Base-by-base conservation (phyloP, 2,329 filamentous ascomycete genomes). In the Phaeosphaeria sp. region DNA sequence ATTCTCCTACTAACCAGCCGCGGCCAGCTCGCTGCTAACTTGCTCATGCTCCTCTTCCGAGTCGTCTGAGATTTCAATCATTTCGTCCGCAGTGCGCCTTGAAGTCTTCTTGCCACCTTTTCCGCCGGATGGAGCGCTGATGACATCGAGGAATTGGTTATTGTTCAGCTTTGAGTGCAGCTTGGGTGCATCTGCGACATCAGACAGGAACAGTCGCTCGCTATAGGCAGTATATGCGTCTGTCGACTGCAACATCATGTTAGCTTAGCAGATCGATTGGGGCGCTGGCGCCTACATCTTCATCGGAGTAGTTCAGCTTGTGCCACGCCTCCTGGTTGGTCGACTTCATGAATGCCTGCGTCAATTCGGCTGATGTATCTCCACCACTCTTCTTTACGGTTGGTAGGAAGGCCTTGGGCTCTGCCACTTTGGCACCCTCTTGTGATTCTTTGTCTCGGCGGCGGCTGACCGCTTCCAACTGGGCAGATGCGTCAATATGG, bases 301-400 rank as follows among this genome's bases (percentile, higher is more conserved):
- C 92, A 73, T 96, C 91, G 51, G 90, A 84, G 81, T 93, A 97
- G 60, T 87, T 83, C 75, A 97, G 85, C 60, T 84, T 86, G 63
- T 87, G 85, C 95, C 95, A 99, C 55, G 84, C 81, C 74, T 99
- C 94, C 52, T 88, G 85, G 79, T 96, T 91, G 44, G 96, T 92
- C 46, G 84, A 80, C 66, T 90, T 87, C 63, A 98, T 85, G 27
- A 92, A 87, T 60, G 85, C 89, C 82, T 90, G 95, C 36, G 88
- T 93, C 65, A 90, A 86, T 22, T 86, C 87, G 13, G 87, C 83
- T 15, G 84, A 81, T 51, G 90, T 89, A 55, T 88, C 87, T 66
- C 90, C 87, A 47, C 87, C 86, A 1, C 87, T 86, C 39, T 88
- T 88, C 81, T 96, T 96, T 72, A 96, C 89, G 27, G 91, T 92